These are phyloP conservation scores for Misopates orontium DNA, from an alignment of 257 asterid genomes.

Conservation along the genomic window DNA sequence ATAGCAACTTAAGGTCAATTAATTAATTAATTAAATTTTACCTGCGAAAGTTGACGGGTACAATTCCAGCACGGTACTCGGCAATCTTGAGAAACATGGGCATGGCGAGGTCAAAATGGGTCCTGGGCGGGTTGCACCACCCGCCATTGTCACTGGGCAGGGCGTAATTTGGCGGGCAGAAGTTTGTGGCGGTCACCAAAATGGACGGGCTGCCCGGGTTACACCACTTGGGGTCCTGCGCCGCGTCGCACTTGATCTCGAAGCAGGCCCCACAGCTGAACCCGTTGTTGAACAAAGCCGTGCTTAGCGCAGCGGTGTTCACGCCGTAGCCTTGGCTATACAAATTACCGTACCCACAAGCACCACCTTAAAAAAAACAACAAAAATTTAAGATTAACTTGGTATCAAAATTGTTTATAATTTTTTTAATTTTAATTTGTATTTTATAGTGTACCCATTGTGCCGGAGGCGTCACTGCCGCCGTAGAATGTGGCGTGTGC, in stretches of 20 bases:
- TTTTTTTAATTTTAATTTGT: no score
- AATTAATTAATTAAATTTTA: no score
- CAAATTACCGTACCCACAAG: slow-evolving; percentile 77
- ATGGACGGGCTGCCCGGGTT: slow-evolving; percentile 69
- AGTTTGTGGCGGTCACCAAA: slow-evolving; percentile 69
- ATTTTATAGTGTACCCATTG: slow-evolving; percentile 84
- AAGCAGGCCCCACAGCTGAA: slow-evolving; percentile 84
- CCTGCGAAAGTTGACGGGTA: slow-evolving; percentile 77
- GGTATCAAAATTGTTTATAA: not conserved
- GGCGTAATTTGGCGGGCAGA: slow-evolving; percentile 90
- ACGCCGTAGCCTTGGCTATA: slow-evolving; percentile 91
- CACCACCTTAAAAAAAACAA: slow-evolving; percentile 50
- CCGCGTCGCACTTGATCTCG: slow-evolving; percentile 62
- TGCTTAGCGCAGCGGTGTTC: slow-evolving; percentile 73
- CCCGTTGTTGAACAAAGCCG: slow-evolving; percentile 73
- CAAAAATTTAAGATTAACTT: not conserved
- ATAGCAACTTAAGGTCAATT: no score
- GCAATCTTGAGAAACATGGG: slow-evolving; percentile 83
- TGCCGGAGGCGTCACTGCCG: slow-evolving; percentile 91
- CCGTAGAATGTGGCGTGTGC: slow-evolving; percentile 96
- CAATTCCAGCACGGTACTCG: slow-evolving; percentile 72
- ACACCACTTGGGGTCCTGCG: slow-evolving; percentile 53
- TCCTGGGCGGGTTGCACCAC: slow-evolving; percentile 86
- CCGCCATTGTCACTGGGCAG: slow-evolving; percentile 79
- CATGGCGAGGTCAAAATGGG: slow-evolving; percentile 82